Evolutionary conservation across 148 eudicot species (phyloP), one percentile per base, ranked within the genome.

Genomic region (Rhododendron kiyosumense): DNA sequence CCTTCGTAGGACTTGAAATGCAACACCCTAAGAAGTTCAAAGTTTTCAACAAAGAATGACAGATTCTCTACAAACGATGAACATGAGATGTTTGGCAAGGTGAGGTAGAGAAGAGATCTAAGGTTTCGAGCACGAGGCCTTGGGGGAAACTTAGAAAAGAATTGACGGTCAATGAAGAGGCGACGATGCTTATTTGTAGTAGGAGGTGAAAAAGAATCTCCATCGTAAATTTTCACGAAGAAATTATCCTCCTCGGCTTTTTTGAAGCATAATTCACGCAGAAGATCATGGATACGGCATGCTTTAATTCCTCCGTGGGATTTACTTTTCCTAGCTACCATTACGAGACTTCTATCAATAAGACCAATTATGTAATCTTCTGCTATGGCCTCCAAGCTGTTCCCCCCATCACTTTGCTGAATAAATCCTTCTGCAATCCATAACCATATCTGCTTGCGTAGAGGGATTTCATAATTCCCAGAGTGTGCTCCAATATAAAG

Each of bases 381-480:
- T n/a, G 86, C 90, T 10, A 81, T 41, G 48, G 84, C 88, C 81
- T 90, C 92, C 76, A 78, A 11, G 79, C 84, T 79, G 20, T 71
- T 46, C 0, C 28, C 26, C 69, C 11, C 43, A 26, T 45, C 88
- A 18, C 4, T 79, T 26, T 84, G 67, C 30, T 14, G 38, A 13
- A 88, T 79, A 54, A 93, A 89, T 38, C 93, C 95, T 45, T 93
- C 93, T 0, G 94, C 92, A 22, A 90, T 80, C 93, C 93, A 93
- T 36, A 93, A 43, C 0, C 85, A 79, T 1, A 84, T 71, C 51
- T 90, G 45, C 41, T 89, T 85, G 67, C 87, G 28, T 2, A 82
- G 90, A 0, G 91, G 91, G 74, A 93, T 90, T 71, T 85, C 89
- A 54, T 24, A 85, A 28, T 86, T 89, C 30, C 86, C 84, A 0